Conservation (phyloP, 345 rosid genomes). For the Murraya koenigii region DNA sequence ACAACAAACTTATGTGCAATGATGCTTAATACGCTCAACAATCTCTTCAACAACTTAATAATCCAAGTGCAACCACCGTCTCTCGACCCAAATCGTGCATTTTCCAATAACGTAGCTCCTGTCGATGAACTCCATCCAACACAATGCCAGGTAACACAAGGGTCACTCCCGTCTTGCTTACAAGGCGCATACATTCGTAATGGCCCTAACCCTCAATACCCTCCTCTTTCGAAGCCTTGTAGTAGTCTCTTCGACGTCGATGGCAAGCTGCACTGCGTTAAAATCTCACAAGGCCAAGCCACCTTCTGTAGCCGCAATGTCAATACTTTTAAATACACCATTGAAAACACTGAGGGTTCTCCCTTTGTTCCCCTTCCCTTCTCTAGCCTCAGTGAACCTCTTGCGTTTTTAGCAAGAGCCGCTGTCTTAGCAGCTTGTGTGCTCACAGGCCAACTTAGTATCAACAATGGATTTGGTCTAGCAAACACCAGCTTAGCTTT, state of each 20-base stretch:
- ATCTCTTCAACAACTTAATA: constrained; percentile 46
- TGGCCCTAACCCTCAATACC: constrained; percentile 66
- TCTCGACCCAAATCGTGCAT: constrained; percentile 46
- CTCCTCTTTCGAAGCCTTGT: constrained; percentile 55
- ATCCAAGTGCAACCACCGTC: constrained; percentile 28
- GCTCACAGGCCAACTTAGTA: constrained; percentile 47
- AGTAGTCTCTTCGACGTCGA: constrained; percentile 63
- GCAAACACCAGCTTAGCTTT: constrained; percentile 40
- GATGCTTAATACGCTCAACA: constrained; percentile 38
- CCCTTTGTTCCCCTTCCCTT: constrained; percentile 44
- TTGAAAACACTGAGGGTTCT: constrained; percentile 37
- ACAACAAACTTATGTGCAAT: neutral
- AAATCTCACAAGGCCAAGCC: constrained; percentile 42
- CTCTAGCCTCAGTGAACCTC: constrained; percentile 53
- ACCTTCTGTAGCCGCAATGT: constrained; percentile 55
- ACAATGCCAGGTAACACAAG: constrained; percentile 42
- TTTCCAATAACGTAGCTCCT: constrained; percentile 50
- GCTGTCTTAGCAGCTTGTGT: constrained; percentile 38
- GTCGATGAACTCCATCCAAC: constrained; percentile 62
- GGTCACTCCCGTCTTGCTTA: constrained; percentile 48
- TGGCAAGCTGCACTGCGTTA: constrained; percentile 60
- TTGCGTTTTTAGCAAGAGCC: constrained; percentile 43
- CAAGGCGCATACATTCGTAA: constrained; percentile 62
- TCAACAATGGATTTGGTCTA: constrained; percentile 42
- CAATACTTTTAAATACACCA: constrained; percentile 42